These are phyloP conservation scores for Thalia dealbata DNA, from an alignment of 176 grass and related monocot genomes.

Conservation along the genomic window DNA sequence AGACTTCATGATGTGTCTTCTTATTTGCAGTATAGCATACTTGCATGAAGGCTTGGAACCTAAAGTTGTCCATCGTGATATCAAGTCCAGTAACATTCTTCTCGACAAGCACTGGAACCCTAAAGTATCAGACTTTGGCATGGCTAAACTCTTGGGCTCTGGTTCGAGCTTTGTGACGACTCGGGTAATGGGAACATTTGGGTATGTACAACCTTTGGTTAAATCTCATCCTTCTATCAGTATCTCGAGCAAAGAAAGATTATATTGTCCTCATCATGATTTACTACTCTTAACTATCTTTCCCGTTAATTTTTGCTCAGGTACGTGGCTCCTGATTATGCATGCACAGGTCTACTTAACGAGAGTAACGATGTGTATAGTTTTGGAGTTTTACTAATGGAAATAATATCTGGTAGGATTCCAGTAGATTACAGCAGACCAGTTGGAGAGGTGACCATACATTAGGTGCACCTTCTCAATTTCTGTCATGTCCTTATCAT, in stretches of 20 bases:
- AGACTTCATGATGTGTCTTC: not conserved
- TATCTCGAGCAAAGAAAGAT: too few species aligned
- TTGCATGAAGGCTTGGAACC: slow-evolving; percentile 98
- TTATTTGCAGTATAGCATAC: slow-evolving; percentile 60
- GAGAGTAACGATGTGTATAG: slow-evolving; percentile 96
- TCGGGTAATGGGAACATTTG: slow-evolving; percentile 99
- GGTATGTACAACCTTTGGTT: slow-evolving; percentile 25
- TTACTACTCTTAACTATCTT: not conserved
- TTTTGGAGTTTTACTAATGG: slow-evolving; percentile 93
- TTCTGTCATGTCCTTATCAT: not conserved
- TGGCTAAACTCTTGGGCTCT: slow-evolving; percentile 80
- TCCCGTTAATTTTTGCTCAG: slow-evolving; percentile 19
- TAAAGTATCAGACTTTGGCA: slow-evolving; percentile 98
- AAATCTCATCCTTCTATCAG: too few species aligned
- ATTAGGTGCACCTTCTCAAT: not conserved
- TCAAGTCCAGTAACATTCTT: slow-evolving; percentile 98
- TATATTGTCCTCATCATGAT: not conserved
- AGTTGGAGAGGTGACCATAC: slow-evolving; percentile 51
- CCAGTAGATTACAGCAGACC: slow-evolving; percentile 76
- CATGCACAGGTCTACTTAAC: slow-evolving; percentile 91
- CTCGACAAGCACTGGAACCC: slow-evolving; percentile 87
- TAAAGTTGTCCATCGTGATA: slow-evolving; percentile 95
- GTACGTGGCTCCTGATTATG: slow-evolving; percentile 96
- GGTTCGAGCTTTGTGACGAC: slow-evolving; percentile 96
- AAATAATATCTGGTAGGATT: slow-evolving; percentile 76